phyloP scores from a whole-genome alignment of 1,284 basidiomycete genomes.

The Rhodotorula sp. region DNA sequence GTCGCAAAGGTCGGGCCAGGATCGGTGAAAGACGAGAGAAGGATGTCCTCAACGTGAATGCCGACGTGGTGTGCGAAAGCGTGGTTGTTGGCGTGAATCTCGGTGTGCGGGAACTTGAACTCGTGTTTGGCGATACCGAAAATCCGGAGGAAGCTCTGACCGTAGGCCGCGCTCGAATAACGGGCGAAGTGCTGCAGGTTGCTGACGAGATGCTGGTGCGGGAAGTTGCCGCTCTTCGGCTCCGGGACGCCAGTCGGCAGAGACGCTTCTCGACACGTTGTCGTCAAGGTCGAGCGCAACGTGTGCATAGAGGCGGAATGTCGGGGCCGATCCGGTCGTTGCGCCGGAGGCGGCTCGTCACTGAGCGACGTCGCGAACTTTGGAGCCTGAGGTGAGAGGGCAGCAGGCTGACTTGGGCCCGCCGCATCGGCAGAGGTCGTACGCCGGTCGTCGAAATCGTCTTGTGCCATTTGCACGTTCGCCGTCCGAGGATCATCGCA shows the following conservation, averaged over 20 bases:
- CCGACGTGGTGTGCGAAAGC: conserved; percentile 53
- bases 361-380: background rate
- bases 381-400: too few species aligned
- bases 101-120: conserved; percentile 54
- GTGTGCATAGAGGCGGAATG: conserved; percentile 16
- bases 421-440: too few species aligned
- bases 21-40: conserved; percentile 55
- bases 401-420: background rate
- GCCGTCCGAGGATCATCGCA: too few species aligned
- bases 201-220: conserved; percentile 51
- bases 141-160: conserved; percentile 54
- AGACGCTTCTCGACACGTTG: conserved; percentile 19
- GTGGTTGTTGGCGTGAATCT: conserved; percentile 46
- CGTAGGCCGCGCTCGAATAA: conserved; percentile 54
- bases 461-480: too few species aligned
- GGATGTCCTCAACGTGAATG: conserved; percentile 53
- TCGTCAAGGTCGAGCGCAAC: conserved; percentile 20
- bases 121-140: conserved; percentile 51
- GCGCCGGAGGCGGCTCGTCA: conserved; percentile 2
- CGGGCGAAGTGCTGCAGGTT: conserved; percentile 56
- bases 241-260: conserved; percentile 23
- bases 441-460: too few species aligned
- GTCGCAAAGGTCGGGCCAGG: conserved; percentile 42
- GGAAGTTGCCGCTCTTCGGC: conserved; percentile 47
- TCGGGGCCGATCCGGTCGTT: background rate